Base-by-base conservation (phyloP, 2,329 filamentous ascomycete genomes). In the Xylaria sp. region DNA sequence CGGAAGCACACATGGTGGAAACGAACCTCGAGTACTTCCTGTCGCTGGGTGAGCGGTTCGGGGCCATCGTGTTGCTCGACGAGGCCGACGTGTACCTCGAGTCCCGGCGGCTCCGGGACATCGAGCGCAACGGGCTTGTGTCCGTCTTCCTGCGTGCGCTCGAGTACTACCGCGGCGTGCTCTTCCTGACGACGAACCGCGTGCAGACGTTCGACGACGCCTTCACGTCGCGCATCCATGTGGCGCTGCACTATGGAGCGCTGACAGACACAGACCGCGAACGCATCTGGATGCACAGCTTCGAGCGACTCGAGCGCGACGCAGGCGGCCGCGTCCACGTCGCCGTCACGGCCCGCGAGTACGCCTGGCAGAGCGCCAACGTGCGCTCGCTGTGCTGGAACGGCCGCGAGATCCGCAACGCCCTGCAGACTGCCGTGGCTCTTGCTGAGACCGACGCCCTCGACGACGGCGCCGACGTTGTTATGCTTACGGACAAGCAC, bases 41-140 rank as follows among this genome's bases (percentile, higher is more conserved):
- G 10, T 75, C 82, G 49, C 80, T 87, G 3, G 86, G 80, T 49
- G 83, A 84, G 75, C 83, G 82, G 8, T 87, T 83, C 77, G 82
- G 81, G 20, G 86, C 83, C 46, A 81, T 89, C 6, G 81, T 88
- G 7, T 81, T 89, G 2, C 80, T 89, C 4, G 87, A 90, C 74
- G 88, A 90, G 76, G 86, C 86, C 2, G 88, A 90, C 64, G 86
- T 89, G 20, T 90, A 88, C 77, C 83, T 90, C 9, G 86, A 89
- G 76, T 78, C 83, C 62, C 85, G 88, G 1, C 78, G 78, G 1
- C 74, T 80, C 25, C 77, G 74, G 33, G 83, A 86, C 72, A 80
- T 85, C 57, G 77, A 75, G 25, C 82, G 83, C 67, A 86, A 86
- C 75, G 82, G 82, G 0, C 78, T 86, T 12, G 84, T 86, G 31